phyloP scores from a whole-genome alignment of 768 basidiomycete species.

The Suillus brevipes region DNA sequence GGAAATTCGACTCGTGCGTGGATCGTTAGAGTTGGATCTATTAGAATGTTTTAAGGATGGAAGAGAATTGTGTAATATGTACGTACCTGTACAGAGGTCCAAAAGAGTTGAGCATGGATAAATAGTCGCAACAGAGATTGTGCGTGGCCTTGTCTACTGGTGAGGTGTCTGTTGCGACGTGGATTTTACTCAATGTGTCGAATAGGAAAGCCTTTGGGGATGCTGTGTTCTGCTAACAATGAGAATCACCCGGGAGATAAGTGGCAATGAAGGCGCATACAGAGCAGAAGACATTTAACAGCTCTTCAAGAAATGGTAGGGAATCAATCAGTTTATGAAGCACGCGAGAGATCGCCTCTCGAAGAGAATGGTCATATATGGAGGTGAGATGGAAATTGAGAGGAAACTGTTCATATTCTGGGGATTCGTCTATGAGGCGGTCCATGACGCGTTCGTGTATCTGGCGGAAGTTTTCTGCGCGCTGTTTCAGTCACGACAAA shows the following conservation, averaged over 20 bases:
- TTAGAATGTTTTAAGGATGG: neutral
- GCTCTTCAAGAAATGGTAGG: constrained; percentile 80
- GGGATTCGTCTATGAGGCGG: constrained; percentile 71
- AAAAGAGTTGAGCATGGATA: constrained; percentile 85
- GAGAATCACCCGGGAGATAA: neutral
- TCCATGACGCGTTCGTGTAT: constrained; percentile 87
- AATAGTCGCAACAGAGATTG: constrained; percentile 87
- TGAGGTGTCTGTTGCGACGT: constrained; percentile 92
- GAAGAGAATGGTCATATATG: constrained; percentile 88
- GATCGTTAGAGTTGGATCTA: neutral
- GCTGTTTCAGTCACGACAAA: constrained; percentile 4
- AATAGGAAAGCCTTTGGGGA: constrained; percentile 94
- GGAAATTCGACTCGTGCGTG: neutral
- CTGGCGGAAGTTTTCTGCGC: constrained; percentile 83
- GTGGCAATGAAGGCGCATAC: constrained; percentile 39
- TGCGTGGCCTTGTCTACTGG: constrained; percentile 89
- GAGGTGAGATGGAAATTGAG: constrained; percentile 91
- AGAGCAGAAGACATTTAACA: constrained; percentile 83
- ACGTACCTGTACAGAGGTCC: constrained; percentile 63
- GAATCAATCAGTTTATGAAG: constrained; percentile 85
- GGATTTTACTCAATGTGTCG: constrained; percentile 79
- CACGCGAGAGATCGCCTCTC: constrained; percentile 90
- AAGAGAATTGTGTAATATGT: neutral
- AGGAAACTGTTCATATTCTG: constrained; percentile 76
- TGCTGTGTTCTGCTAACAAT: constrained; percentile 69